These are phyloP conservation scores for Schwanniomyces vanrijiae DNA, from an alignment of 805 yeast species.

Conservation along the genomic window DNA sequence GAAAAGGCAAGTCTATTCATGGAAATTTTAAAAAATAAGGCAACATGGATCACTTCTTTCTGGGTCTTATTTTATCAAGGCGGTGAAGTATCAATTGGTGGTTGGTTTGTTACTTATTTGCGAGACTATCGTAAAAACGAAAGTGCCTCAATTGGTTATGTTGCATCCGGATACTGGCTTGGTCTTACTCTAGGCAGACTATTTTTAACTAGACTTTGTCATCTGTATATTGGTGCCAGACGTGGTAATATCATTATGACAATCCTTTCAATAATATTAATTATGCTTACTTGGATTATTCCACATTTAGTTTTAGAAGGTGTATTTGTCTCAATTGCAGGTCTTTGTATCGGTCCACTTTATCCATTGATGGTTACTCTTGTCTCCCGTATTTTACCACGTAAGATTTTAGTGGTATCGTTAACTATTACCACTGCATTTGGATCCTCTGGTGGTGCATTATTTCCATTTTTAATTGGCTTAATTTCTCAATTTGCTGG, in stretches of 20 bases:
- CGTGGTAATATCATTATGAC: slow-evolving; percentile 41
- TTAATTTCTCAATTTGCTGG: slow-evolving; percentile 46
- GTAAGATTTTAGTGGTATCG: slow-evolving; percentile 51
- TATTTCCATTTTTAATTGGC: slow-evolving; percentile 55
- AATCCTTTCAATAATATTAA: slow-evolving; percentile 34
- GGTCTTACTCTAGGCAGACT: slow-evolving; percentile 69
- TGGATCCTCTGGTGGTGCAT: slow-evolving; percentile 60
- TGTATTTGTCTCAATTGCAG: slow-evolving; percentile 48
- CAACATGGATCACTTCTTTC: slow-evolving; percentile 50
- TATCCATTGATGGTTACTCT: slow-evolving; percentile 53
- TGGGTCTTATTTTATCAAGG: slow-evolving; percentile 67
- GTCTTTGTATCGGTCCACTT: slow-evolving; percentile 66
- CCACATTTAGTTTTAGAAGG: slow-evolving; percentile 47
- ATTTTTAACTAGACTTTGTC: slow-evolving; percentile 42
- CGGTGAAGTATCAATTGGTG: slow-evolving; percentile 66
- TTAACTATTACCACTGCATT: slow-evolving; percentile 54
- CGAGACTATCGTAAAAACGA: slow-evolving; percentile 53
- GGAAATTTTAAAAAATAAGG: slow-evolving; percentile 36
- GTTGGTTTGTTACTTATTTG: slow-evolving; percentile 71
- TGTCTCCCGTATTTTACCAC: slow-evolving; percentile 44
- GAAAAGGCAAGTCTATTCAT: slow-evolving; percentile 16
- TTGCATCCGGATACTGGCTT: slow-evolving; percentile 71
- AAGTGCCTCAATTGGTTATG: slow-evolving; percentile 52
- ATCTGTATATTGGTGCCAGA: slow-evolving; percentile 42
- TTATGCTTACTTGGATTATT: slow-evolving; percentile 49